phyloP scores from a whole-genome alignment of 2,329 filamentous ascomycete species.

The Nectriaceae sp. region DNA sequence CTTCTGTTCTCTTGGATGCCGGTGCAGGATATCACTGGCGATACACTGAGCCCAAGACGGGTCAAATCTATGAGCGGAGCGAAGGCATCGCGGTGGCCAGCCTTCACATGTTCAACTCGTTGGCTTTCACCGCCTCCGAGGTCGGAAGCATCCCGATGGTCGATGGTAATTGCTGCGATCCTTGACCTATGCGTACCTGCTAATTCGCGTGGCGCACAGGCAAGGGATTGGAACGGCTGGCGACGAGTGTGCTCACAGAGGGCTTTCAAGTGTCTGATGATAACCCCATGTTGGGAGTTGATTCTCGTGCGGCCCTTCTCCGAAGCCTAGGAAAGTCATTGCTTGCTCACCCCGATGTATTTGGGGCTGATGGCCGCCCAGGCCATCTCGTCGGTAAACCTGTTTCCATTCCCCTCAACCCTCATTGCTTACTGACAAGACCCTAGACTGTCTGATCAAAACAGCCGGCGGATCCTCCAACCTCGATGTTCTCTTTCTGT shows the following conservation, averaged over 20 bases:
- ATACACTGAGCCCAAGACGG: slow-evolving; percentile 42
- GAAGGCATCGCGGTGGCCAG: slow-evolving; percentile 54
- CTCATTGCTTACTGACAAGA: too few relatives aligned
- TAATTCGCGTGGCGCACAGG: too few relatives aligned
- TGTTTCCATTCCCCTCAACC: too few relatives aligned
- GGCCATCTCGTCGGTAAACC: slow-evolving; percentile 51
- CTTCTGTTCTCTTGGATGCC: slow-evolving; percentile 60
- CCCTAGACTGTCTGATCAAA: too few relatives aligned
- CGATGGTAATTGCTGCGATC: too few relatives aligned
- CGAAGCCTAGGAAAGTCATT: slow-evolving; percentile 45
- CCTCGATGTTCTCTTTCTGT: slow-evolving; percentile 43
- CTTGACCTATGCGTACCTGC: too few relatives aligned
- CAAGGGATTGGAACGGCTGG: too few relatives aligned
- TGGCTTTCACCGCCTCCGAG: slow-evolving; percentile 36
- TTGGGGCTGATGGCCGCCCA: slow-evolving; percentile 45
- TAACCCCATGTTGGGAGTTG: slow-evolving; percentile 49
- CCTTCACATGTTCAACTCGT: slow-evolving; percentile 50
- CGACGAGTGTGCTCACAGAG: too few relatives aligned
- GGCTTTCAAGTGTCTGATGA: slow-evolving; percentile 45
- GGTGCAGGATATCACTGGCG: slow-evolving; percentile 53
- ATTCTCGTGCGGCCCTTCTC: slow-evolving; percentile 43
- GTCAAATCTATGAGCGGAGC: slow-evolving; percentile 41
- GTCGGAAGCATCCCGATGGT: too few relatives aligned
- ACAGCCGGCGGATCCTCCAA: too few relatives aligned
- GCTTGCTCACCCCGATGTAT: slow-evolving; percentile 37